A percentile compares a stretch with the other conserved stretches of the same genome.
These are phyloP conservation scores for Penstemon barbatus DNA, from an alignment of 257 asterid genomes.

Conservation along the genomic window DNA sequence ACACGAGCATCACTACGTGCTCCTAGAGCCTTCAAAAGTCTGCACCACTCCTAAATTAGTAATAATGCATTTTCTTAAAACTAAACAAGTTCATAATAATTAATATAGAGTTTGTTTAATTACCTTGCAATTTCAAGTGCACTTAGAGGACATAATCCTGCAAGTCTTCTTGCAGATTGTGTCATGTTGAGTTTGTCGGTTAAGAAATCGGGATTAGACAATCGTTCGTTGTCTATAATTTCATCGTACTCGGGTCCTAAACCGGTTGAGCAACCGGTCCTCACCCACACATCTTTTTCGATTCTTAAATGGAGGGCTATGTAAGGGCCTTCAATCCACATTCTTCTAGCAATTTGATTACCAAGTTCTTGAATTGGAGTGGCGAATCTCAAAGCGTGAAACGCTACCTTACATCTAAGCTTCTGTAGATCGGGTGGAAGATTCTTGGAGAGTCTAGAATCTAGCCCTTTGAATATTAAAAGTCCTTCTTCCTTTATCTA, in stretches of 20 bases:
- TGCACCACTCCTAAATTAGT: slow-evolving; percentile 7
- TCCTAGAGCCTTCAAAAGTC: slow-evolving; percentile 54
- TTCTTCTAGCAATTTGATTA: slow-evolving; percentile 53
- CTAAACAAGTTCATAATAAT: not conserved
- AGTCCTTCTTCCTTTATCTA: slow-evolving; percentile 62
- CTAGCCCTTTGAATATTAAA: slow-evolving; percentile 61
- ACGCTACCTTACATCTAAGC: slow-evolving; percentile 69
- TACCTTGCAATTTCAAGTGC: slow-evolving; percentile 58
- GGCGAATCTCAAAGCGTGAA: slow-evolving; percentile 59
- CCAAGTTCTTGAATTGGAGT: slow-evolving; percentile 52
- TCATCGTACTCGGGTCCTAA: slow-evolving; percentile 44
- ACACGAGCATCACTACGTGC: slow-evolving; percentile 42
- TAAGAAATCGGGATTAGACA: slow-evolving; percentile 47
- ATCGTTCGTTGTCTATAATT: slow-evolving; percentile 42
- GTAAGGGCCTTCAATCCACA: slow-evolving; percentile 74
- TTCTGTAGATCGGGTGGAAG: slow-evolving; percentile 65
- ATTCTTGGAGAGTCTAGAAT: slow-evolving; percentile 66
- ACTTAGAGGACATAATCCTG: slow-evolving; percentile 66
- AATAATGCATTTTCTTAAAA: not conserved
- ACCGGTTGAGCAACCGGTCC: slow-evolving; percentile 56
- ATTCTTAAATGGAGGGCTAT: slow-evolving; percentile 58
- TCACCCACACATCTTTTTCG: slow-evolving; percentile 69
- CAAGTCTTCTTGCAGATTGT: slow-evolving; percentile 43
- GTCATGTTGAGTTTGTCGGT: slow-evolving; percentile 53
- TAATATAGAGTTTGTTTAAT: not conserved